phyloP scores from a whole-genome alignment of 1,139 yeast species.

The Hyphopichia pseudoburtonii region DNA sequence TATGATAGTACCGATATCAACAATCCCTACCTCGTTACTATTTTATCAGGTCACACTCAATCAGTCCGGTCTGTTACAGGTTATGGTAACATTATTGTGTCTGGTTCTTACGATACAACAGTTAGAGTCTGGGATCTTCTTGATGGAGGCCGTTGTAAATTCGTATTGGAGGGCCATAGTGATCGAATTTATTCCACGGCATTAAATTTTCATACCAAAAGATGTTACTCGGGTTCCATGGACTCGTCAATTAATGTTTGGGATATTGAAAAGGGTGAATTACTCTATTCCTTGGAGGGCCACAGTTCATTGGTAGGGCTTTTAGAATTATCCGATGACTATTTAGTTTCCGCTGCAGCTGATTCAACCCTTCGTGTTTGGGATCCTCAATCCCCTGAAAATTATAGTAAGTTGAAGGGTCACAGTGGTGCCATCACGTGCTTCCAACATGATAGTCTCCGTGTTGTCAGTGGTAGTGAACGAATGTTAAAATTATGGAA shows the following conservation, averaged over 20 bases:
- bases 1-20: conserved; percentile 36
- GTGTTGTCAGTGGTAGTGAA: conserved; percentile 88
- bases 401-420: conserved; percentile 71
- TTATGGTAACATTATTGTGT: conserved; percentile 76
- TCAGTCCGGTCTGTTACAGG: conserved; percentile 90
- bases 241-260: conserved; percentile 87
- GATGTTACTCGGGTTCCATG: conserved; percentile 91
- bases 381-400: conserved; percentile 81
- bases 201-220: conserved; percentile 67
- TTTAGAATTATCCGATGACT: conserved; percentile 72
- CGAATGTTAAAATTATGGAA: conserved; percentile 82
- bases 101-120: conserved; percentile 89
- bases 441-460: conserved; percentile 83
- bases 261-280: conserved; percentile 78
- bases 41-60: conserved; percentile 80
- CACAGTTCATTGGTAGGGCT: conserved; percentile 90
- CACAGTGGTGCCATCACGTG: conserved; percentile 91
- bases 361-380: conserved; percentile 89
- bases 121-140: conserved; percentile 90
- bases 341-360: conserved; percentile 94
- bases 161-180: conserved; percentile 77
- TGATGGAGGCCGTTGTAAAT: conserved; percentile 68
- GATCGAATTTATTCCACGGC: conserved; percentile 88
- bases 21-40: conserved; percentile 76
- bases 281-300: conserved; percentile 69